phyloP scores from a whole-genome alignment of 371 early-diverging fungal genomes.

The Fennellomyces sp. region DNA sequence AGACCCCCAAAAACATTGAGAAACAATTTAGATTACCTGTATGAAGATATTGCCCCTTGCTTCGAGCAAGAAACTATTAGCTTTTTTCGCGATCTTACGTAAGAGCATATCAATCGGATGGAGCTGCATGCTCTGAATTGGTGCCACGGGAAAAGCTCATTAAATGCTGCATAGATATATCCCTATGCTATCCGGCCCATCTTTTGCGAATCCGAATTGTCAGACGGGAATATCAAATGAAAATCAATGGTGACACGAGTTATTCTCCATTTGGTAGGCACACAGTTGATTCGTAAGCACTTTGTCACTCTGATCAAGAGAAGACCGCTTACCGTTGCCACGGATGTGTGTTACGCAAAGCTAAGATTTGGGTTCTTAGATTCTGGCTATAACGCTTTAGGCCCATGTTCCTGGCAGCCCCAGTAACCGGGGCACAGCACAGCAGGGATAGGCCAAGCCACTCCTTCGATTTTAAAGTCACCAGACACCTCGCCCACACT shows the following conservation, averaged over 20 bases:
- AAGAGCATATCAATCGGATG: too few species aligned
- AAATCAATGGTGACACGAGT: neutral
- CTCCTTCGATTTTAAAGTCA: neutral
- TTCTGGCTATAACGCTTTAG: too few species aligned
- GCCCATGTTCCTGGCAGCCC: too few species aligned
- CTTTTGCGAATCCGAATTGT: neutral
- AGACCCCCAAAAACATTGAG: neutral
- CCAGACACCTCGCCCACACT: neutral
- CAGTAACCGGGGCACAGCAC: too few species aligned
- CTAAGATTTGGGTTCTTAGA: too few species aligned
- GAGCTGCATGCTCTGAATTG: too few species aligned
- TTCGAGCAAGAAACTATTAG: too few species aligned
- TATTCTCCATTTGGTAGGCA: neutral
- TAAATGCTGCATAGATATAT: neutral
- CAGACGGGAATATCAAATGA: neutral
- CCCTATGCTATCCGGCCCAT: neutral
- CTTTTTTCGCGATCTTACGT: too few species aligned
- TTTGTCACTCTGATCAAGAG: neutral
- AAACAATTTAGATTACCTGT: too few species aligned
- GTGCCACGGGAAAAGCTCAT: too few species aligned
- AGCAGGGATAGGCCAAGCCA: slow-evolving; percentile 4
- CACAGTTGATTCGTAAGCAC: neutral
- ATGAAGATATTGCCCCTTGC: too few species aligned
- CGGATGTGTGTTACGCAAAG: neutral
- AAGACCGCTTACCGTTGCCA: neutral